Evolutionary conservation across 2,329 filamentous ascomycete species (phyloP), one percentile per base, ranked within the genome.

Genomic region (Xylariaceae sp.): DNA sequence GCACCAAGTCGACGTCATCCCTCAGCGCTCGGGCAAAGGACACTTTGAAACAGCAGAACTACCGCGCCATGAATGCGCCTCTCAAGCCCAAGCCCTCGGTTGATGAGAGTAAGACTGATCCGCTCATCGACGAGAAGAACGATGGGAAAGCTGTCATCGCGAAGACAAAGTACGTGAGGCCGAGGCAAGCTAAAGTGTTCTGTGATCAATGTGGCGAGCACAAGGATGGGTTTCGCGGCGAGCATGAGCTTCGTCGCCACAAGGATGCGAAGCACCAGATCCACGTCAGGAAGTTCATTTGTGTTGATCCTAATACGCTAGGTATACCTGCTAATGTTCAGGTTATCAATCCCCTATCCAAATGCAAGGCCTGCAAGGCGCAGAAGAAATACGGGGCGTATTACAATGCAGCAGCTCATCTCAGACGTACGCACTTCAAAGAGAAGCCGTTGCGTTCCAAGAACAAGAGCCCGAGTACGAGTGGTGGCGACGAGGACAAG

Each of bases 331-430:
- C 71, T 55, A 61, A 71, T 73, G 80, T 70, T 63, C 77, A 62
- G 68, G 83, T 73, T 70, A 78, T 80, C 72, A 80, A 71, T 49
- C 85, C 91, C 39, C 80, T 97, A 32, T 76, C 77, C 47, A 87
- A 87, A 61, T 96, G 92, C 80, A 95, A 95, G 71, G 82, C 88
- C 45, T 97, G 92, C 70, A 80, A 79, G 46, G 79, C 80, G 42
- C 74, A 80, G 51, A 96, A 96, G 75, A 80, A 82, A 54, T 97
- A 97, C 63, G 88, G 88, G 3, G 89, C 88, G 15, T 94, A 96
- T 73, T 96, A 97, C 73, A 97, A 97, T 65, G 92, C 92, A 0
- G 91, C 91, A 0, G 92, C 91, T 0, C 92, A 97, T 68, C 79
- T 97, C 8, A 82, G 92, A 40, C 85, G 92, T 47, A 87, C 87